These are phyloP conservation scores for Nakaseomyces nivariensis DNA, from an alignment of 1,139 yeast species.

Conservation along the genomic window DNA sequence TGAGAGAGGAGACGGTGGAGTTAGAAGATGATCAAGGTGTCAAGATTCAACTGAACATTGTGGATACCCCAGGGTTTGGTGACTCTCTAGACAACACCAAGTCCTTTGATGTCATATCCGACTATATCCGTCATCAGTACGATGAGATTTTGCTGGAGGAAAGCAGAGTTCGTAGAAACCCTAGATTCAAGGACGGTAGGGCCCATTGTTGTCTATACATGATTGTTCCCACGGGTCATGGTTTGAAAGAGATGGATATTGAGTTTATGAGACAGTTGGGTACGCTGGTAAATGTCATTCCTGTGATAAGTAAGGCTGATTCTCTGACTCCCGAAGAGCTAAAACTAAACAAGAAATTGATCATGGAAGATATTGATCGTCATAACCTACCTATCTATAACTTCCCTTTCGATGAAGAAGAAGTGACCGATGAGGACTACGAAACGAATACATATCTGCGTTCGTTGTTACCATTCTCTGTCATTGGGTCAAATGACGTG, in stretches of 20 bases:
- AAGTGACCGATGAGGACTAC: conserved; percentile 63
- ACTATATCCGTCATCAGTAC: conserved; percentile 66
- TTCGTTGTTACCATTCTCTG: conserved; percentile 74
- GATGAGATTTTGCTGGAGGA: conserved; percentile 90
- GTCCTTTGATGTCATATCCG: conserved; percentile 54
- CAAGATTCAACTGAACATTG: conserved; percentile 50
- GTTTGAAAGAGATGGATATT: conserved; percentile 64
- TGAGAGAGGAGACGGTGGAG: conserved; percentile 48
- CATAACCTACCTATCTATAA: conserved; percentile 77
- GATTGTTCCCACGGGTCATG: conserved; percentile 69
- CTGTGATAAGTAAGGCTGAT: conserved; percentile 82
- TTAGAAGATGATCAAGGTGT: conserved; percentile 72
- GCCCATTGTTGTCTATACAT: conserved; percentile 67
- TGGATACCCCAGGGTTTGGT: conserved; percentile 78
- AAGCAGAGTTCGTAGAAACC: conserved; percentile 80
- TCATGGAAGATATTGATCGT: conserved; percentile 62
- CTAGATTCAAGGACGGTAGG: conserved; percentile 68
- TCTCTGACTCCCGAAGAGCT: conserved; percentile 73
- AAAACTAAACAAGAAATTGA: conserved; percentile 50
- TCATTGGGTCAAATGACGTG: conserved; percentile 63
- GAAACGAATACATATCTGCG: conserved; percentile 75
- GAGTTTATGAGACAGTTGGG: conserved; percentile 71
- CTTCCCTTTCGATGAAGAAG: conserved; percentile 57
- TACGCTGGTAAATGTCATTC: conserved; percentile 75
- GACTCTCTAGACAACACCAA: conserved; percentile 58